These are phyloP conservation scores for Eucalyptus grandis DNA, from an alignment of 345 rosid genomes.

Conservation along the genomic window DNA sequence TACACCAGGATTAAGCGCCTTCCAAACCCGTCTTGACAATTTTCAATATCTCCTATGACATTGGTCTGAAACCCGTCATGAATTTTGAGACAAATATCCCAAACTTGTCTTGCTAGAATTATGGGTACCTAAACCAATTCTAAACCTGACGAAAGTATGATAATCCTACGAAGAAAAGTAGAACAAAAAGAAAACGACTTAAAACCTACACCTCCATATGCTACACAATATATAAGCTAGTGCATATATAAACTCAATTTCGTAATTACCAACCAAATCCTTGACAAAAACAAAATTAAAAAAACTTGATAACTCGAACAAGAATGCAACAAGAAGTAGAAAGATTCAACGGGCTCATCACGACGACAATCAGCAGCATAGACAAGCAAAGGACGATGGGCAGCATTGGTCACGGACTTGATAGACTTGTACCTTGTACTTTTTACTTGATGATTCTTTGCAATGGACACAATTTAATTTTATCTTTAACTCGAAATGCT, in stretches of 20 bases:
- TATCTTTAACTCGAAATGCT: not conserved
- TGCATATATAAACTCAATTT: not conserved
- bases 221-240: not conserved
- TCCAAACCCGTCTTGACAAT: not conserved
- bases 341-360: not conserved
- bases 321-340: not conserved
- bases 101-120: not conserved
- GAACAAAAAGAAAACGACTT: not conserved
- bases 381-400: not conserved
- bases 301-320: not conserved
- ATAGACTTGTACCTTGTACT: not conserved
- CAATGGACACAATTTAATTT: not conserved
- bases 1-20: rapidly evolving
- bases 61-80: not conserved
- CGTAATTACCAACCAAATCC: not conserved
- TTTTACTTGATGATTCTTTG: not conserved
- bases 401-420: not conserved
- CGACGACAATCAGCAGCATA: not conserved
- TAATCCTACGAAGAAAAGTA: not conserved
- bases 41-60: not conserved
- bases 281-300: not conserved
- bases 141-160: not conserved
- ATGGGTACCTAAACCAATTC: not conserved
- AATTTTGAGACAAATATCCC: not conserved
- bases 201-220: not conserved